These are phyloP conservation scores for Ustilago cynodontis DNA, from an alignment of 1,284 basidiomycete genomes.

Conservation along the genomic window DNA sequence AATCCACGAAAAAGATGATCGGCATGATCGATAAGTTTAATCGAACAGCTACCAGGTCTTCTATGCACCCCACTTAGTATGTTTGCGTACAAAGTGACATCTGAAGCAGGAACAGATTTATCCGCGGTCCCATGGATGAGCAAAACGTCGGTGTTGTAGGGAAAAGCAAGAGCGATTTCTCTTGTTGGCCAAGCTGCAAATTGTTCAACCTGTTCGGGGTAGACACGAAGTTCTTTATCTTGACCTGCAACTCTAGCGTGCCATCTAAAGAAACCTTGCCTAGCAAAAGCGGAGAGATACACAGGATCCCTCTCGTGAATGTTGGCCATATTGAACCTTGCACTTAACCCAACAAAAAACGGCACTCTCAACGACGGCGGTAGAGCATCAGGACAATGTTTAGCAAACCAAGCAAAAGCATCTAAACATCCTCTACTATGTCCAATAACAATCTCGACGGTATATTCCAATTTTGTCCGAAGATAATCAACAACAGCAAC, in stretches of 20 bases:
- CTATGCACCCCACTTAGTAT: slow-evolving; percentile 30
- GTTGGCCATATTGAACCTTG: slow-evolving; percentile 56
- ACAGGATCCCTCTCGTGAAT: slow-evolving; percentile 51
- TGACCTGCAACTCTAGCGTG: slow-evolving; percentile 56
- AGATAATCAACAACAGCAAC: slow-evolving; percentile 38
- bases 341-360: slow-evolving; percentile 73
- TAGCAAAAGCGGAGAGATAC: slow-evolving; percentile 45
- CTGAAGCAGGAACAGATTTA: slow-evolving; percentile 52
- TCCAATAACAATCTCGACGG: slow-evolving; percentile 36
- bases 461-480: slow-evolving; percentile 35
- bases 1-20: slow-evolving; percentile 57
- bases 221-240: slow-evolving; percentile 46
- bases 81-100: slow-evolving; percentile 50
- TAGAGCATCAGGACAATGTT: slow-evolving; percentile 38
- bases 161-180: slow-evolving; percentile 41
- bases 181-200: slow-evolving; percentile 53
- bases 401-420: slow-evolving; percentile 44
- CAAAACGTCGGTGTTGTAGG: slow-evolving; percentile 53
- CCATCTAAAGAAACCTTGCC: slow-evolving; percentile 56
- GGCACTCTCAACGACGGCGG: slow-evolving; percentile 62
- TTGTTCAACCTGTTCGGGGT: slow-evolving; percentile 50
- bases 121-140: slow-evolving; percentile 58
- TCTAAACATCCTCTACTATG: slow-evolving; percentile 43
- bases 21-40: slow-evolving; percentile 56
- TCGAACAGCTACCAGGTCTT: slow-evolving; percentile 36